These are phyloP conservation scores for Penicillium capsulatum DNA, from an alignment of 2,329 filamentous ascomycete species.

Conservation along the genomic window DNA sequence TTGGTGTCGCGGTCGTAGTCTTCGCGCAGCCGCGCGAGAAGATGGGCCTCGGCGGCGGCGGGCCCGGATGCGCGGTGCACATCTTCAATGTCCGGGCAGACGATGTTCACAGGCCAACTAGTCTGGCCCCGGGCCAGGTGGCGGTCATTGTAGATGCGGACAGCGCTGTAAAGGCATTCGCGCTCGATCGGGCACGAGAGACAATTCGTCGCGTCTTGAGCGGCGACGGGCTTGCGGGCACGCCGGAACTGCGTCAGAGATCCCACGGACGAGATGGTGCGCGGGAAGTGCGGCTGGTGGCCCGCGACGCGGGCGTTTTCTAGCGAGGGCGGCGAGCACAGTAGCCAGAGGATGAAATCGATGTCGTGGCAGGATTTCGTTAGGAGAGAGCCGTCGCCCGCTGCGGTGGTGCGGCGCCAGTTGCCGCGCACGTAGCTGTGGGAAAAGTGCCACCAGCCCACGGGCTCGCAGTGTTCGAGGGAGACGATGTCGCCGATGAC, in stretches of 20 bases:
- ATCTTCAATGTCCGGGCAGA: slow-evolving; percentile 89
- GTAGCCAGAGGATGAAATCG: slow-evolving; percentile 85
- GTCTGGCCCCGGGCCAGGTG: slow-evolving; percentile 64
- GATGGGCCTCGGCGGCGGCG: slow-evolving; percentile 49
- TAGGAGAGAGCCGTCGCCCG: slow-evolving; percentile 72
- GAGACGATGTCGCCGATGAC: slow-evolving; percentile 81
- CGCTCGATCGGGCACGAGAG: slow-evolving; percentile 70
- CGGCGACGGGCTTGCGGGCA: slow-evolving; percentile 68
- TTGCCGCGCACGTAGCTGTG: slow-evolving; percentile 90
- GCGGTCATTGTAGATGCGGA: slow-evolving; percentile 71
- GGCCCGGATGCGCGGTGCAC: slow-evolving; percentile 48
- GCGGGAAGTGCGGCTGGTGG: slow-evolving; percentile 64
- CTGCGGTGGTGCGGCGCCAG: slow-evolving; percentile 74
- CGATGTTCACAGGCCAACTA: slow-evolving; percentile 80
- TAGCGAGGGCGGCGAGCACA: slow-evolving; percentile 63
- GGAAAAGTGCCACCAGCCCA: slow-evolving; percentile 94
- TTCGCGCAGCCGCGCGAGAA: slow-evolving; percentile 49
- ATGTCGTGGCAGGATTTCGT: slow-evolving; percentile 98
- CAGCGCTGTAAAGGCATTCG: slow-evolving; percentile 79
- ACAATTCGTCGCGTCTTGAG: slow-evolving; percentile 80
- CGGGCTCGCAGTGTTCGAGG: slow-evolving; percentile 86
- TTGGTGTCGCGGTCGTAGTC: slow-evolving; percentile 54
- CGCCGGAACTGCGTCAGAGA: slow-evolving; percentile 72
- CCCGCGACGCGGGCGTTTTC: slow-evolving; percentile 23
- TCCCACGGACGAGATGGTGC: slow-evolving; percentile 70